Base-by-base conservation (phyloP, 2,329 filamentous ascomycete species). In the Hypomyces rosellus region DNA sequence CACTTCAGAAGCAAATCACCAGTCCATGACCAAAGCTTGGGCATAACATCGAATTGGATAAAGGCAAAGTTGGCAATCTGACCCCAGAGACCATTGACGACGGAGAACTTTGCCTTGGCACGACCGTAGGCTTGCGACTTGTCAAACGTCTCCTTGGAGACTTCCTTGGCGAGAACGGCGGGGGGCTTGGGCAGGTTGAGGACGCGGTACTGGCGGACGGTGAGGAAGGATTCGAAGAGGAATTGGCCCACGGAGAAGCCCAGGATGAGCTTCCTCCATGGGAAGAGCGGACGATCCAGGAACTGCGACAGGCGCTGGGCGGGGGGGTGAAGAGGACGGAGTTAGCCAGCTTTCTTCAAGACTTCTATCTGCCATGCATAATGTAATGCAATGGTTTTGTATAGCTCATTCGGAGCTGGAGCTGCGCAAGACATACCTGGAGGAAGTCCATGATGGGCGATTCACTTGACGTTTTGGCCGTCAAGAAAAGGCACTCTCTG, bases 81-180 rank as follows among this genome's bases (percentile, higher is more conserved):
- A 66, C 84, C 81, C 74, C 87, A 95, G 63, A 96, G 77, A 70
- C 84, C 85, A 61, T 80, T 86, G 66, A 93, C 65, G 71, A 96
- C 85, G 65, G 84, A 79, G 71, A 90, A 99, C 71, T 91, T 86
- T 57, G 91, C 89, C 74, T 99, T 99, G 65, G 92, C 91, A 63
- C 93, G 88, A 63, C 92, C 91, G 69, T 99, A 99, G 62, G 87
- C 88, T 81, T 96, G 91, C 66, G 86, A 90, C 70, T 96, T 96
- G 72, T 97, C 90, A 67, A 90, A 96, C 51, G 91, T 91, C 63
- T 92, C 83, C 65, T 92, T 83, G 33, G 89, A 85, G 53, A 99
- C 88, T 69, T 97, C 91, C 60, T 88, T 85, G 63, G 89, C 80
- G 51, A 99, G 80, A 45, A 96, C 89, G 70, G 89, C 87, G 52